phyloP scores from a whole-genome alignment of 352 stramenopile genomes.

The Pilasporangium apinafurcum region DNA sequence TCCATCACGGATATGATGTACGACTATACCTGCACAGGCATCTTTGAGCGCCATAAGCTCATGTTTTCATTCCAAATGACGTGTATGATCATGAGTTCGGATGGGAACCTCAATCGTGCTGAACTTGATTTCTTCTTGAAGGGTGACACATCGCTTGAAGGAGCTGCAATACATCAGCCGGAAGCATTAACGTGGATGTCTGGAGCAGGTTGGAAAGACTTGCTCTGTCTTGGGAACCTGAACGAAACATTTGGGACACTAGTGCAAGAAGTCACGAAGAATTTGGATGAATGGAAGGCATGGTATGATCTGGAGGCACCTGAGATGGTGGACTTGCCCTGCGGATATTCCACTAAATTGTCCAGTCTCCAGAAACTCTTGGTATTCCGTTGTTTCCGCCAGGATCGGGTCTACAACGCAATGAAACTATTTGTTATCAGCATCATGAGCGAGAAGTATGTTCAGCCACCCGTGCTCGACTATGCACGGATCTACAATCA shows the following conservation, averaged over 20 bases:
- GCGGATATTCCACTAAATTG: constrained; percentile 68
- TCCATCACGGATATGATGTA: constrained; percentile 93
- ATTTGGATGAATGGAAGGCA: constrained; percentile 75
- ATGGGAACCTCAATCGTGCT: constrained; percentile 70
- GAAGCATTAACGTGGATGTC: constrained; percentile 84
- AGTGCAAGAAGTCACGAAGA: constrained; percentile 38
- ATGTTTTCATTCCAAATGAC: constrained; percentile 97
- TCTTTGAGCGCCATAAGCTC: constrained; percentile 97
- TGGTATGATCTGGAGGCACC: constrained; percentile 94
- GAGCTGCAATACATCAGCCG: constrained; percentile 56
- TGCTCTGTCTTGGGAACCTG: constrained; percentile 77
- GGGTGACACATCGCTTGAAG: constrained; percentile 91
- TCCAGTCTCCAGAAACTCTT: constrained; percentile 88
- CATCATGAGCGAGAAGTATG: constrained; percentile 91
- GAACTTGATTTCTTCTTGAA: constrained; percentile 96
- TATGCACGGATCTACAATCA: constrained; percentile 92
- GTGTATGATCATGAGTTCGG: constrained; percentile 91
- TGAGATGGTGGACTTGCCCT: constrained; percentile 79
- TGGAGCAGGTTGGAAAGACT: constrained; percentile 88
- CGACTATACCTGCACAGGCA: constrained; percentile 95
- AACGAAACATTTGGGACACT: constrained; percentile 57
- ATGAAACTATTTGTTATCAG: constrained; percentile 94
- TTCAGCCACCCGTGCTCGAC: constrained; percentile 93
- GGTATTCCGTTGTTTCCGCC: constrained; percentile 91
- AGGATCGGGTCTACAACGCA: constrained; percentile 94